phyloP scores from a whole-genome alignment of 2,329 filamentous ascomycete genomes.

The Corinectria fuckeliana region DNA sequence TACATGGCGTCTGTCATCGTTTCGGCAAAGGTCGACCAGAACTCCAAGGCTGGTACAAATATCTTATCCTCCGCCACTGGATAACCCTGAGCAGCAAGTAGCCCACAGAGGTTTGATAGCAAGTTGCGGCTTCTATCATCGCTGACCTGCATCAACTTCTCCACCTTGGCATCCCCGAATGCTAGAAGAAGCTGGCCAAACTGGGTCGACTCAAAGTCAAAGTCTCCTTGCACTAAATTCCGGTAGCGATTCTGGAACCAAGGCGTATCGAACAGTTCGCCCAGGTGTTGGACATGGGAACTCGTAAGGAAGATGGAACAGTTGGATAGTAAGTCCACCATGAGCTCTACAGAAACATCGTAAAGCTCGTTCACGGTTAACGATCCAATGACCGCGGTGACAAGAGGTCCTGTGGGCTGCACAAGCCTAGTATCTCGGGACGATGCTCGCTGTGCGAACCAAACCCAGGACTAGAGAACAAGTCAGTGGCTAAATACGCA shows the following conservation, averaged over 20 bases:
- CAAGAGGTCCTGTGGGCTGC: conserved; percentile 64
- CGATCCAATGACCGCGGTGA: conserved; percentile 65
- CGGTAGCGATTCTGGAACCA: conserved; percentile 66
- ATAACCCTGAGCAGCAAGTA: conserved; percentile 70
- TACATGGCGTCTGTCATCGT: conserved; percentile 66
- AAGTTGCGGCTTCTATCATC: conserved; percentile 60
- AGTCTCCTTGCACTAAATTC: conserved; percentile 63
- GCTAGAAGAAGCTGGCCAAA: conserved; percentile 72
- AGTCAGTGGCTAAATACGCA: conserved; percentile 12
- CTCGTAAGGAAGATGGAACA: conserved; percentile 68
- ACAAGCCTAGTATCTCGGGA: conserved; percentile 63
- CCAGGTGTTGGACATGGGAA: conserved; percentile 63
- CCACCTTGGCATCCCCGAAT: conserved; percentile 70
- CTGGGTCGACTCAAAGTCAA: conserved; percentile 68
- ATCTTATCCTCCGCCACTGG: conserved; percentile 76
- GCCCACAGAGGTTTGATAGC: conserved; percentile 65
- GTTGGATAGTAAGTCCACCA: conserved; percentile 69
- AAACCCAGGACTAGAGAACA: conserved; percentile 68
- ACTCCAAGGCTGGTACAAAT: conserved; percentile 77
- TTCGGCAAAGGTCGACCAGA: conserved; percentile 81
- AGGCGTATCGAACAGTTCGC: conserved; percentile 63
- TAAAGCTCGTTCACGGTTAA: conserved; percentile 65
- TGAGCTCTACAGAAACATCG: conserved; percentile 66
- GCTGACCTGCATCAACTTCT: conserved; percentile 61
- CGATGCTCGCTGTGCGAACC: conserved; percentile 72